Conservation (phyloP, 768 basidiomycete species). For the Candolleomyces aberdarensis region DNA sequence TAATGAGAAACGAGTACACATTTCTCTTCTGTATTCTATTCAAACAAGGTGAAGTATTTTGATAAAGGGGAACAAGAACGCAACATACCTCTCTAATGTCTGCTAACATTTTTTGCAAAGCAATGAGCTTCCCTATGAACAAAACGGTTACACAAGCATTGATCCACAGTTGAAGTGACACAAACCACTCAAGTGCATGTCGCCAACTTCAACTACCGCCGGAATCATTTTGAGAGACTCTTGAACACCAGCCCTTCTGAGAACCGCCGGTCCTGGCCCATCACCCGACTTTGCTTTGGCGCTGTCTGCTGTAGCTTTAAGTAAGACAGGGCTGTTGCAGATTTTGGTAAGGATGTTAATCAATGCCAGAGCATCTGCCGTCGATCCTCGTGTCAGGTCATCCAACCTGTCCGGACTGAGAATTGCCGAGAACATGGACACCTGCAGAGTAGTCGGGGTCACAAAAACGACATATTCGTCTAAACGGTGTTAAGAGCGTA, state of each 20-base stretch:
- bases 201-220: slow-evolving; percentile 55
- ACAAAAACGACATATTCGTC: slow-evolving; percentile 99
- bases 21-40: slow-evolving; percentile 86
- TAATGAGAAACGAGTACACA: slow-evolving; percentile 96
- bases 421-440: slow-evolving; percentile 73
- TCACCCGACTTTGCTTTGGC: slow-evolving; percentile 41
- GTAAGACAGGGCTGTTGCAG: slow-evolving; percentile 86
- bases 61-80: not conserved
- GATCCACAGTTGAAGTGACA: not conserved
- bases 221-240: slow-evolving; percentile 67
- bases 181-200: slow-evolving; percentile 79
- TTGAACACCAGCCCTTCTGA: slow-evolving; percentile 47
- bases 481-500: slow-evolving; percentile 25
- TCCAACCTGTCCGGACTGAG: slow-evolving; percentile 70
- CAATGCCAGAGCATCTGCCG: slow-evolving; percentile 74
- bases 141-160: not conserved
- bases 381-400: slow-evolving; percentile 64
- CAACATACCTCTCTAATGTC: slow-evolving; percentile 51
- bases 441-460: slow-evolving; percentile 80
- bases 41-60: not conserved
- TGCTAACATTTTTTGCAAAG: slow-evolving; percentile 61
- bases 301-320: slow-evolving; percentile 76
- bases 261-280: slow-evolving; percentile 14
- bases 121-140: slow-evolving; percentile 66
- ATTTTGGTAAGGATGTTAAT: slow-evolving; percentile 85